Percentiles rank a stretch among this genome's conserved stretches.
Evolutionary conservation across 140 eudicot genomes (phyloP).

Genomic region (Anethum foeniculum): DNA sequence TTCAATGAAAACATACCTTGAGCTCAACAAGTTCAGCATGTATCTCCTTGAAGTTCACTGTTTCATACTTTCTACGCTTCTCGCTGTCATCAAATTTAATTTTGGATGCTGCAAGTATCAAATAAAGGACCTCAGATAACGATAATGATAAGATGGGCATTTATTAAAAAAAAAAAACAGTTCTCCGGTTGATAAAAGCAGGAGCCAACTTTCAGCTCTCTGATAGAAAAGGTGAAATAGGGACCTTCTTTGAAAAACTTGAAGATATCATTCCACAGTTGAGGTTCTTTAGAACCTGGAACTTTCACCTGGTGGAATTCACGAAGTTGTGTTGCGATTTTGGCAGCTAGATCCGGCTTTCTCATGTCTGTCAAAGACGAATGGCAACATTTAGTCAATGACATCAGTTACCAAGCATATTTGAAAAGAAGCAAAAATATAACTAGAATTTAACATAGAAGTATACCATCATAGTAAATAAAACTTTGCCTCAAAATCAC

Average conservation of each 20-base stretch:
- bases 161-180: neutral
- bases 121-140: slow-evolving; percentile 9
- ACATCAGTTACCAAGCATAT: neutral
- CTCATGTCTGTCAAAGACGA: slow-evolving; percentile 55
- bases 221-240: slow-evolving; percentile 4
- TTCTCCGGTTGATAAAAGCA: neutral
- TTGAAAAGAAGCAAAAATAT: neutral
- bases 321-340: slow-evolving; percentile 79
- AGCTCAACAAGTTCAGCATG: slow-evolving; percentile 43
- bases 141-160: neutral
- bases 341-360: slow-evolving; percentile 55
- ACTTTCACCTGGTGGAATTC: slow-evolving; percentile 71
- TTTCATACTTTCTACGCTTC: slow-evolving; percentile 47
- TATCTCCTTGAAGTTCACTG: slow-evolving; percentile 59
- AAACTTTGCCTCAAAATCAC: neutral
- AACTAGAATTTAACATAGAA: too few species aligned
- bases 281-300: slow-evolving; percentile 86
- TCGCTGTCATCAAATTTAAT: slow-evolving; percentile 60
- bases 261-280: slow-evolving; percentile 67
- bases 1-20: slow-evolving; percentile 39
- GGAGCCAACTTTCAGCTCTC: neutral
- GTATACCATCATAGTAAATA: neutral
- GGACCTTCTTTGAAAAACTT: slow-evolving; percentile 57
- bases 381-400: neutral
- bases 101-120: slow-evolving; percentile 54